A percentile compares a stretch with the other conserved stretches of the same genome.
Conservation (phyloP, 257 asterid genomes). For the Echites panduratus region DNA sequence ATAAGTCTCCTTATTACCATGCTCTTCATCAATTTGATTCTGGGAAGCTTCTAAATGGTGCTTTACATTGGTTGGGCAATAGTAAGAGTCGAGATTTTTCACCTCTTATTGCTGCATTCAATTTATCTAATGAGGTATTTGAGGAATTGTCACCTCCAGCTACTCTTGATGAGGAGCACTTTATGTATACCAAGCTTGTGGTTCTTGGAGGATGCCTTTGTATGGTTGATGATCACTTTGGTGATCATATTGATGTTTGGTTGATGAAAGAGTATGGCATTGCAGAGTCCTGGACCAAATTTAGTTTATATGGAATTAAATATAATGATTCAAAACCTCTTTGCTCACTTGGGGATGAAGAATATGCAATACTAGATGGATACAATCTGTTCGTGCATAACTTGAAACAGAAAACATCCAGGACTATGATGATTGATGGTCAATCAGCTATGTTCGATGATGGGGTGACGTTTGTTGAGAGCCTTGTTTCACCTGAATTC, state of each 20-base stretch:
- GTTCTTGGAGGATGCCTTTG: constrained; percentile 45
- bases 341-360: constrained; percentile 15
- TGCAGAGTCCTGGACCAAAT: constrained; percentile 32
- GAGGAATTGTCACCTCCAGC: constrained; percentile 35
- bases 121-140: constrained; percentile 30
- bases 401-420: constrained; percentile 11
- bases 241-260: constrained; percentile 27
- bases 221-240: constrained; percentile 16
- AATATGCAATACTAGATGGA: constrained; percentile 20
- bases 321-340: neutral
- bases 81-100: constrained; percentile 1
- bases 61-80: constrained; percentile 41
- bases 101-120: constrained; percentile 42
- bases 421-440: constrained; percentile 27
- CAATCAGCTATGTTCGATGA: constrained; percentile 10
- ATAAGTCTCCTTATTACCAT: constrained; percentile 34
- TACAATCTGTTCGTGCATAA: constrained; percentile 15
- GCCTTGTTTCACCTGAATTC: constrained; percentile 27
- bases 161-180: constrained; percentile 12
- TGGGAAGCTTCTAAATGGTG: constrained; percentile 34
- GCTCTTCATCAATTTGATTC: constrained; percentile 18
- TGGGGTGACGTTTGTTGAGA: constrained; percentile 27
- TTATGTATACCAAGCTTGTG: constrained; percentile 25
- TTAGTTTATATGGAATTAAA: constrained; percentile 11
- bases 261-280: constrained; percentile 38